Evolutionary conservation across 176 grass and related monocot genomes (phyloP).

Genomic region (Juncus effusus): DNA sequence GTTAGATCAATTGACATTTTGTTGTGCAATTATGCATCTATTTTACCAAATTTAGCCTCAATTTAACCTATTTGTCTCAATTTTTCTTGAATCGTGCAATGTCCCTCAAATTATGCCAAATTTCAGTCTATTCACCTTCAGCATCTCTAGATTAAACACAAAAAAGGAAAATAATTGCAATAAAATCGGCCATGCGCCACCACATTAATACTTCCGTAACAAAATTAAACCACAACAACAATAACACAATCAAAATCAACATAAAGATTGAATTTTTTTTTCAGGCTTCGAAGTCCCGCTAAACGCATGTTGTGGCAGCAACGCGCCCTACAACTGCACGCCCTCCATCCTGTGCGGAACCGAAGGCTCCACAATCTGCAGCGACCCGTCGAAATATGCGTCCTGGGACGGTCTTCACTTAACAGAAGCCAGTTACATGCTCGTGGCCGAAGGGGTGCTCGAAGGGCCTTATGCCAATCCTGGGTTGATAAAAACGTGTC

Average conservation of each 20-base stretch:
- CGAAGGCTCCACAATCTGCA: slow-evolving; percentile 51
- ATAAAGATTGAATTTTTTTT: not conserved
- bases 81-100: too few species aligned
- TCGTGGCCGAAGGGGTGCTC: slow-evolving; percentile 63
- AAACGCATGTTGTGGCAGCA: slow-evolving; percentile 70
- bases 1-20: too few species aligned
- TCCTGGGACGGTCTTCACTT: slow-evolving; percentile 91
- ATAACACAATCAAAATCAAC: not conserved
- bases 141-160: too few species aligned
- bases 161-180: too few species aligned
- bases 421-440: slow-evolving; percentile 67
- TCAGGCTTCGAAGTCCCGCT: slow-evolving; percentile 67
- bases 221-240: not conserved
- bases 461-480: slow-evolving; percentile 59
- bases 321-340: slow-evolving; percentile 60
- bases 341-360: slow-evolving; percentile 57
- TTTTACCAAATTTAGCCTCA: too few species aligned
- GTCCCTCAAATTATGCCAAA: too few species aligned
- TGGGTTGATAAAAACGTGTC: slow-evolving; percentile 62
- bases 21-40: too few species aligned
- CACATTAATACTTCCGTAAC: too few species aligned
- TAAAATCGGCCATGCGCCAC: too few species aligned
- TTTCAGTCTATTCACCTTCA: too few species aligned
- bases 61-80: too few species aligned
- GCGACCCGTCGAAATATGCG: slow-evolving; percentile 62